A percentile compares a stretch with the other conserved stretches of the same genome.
phyloP scores from a whole-genome alignment of 495 filamentous ascomycete genomes.

The Penicillium mononematosum region DNA sequence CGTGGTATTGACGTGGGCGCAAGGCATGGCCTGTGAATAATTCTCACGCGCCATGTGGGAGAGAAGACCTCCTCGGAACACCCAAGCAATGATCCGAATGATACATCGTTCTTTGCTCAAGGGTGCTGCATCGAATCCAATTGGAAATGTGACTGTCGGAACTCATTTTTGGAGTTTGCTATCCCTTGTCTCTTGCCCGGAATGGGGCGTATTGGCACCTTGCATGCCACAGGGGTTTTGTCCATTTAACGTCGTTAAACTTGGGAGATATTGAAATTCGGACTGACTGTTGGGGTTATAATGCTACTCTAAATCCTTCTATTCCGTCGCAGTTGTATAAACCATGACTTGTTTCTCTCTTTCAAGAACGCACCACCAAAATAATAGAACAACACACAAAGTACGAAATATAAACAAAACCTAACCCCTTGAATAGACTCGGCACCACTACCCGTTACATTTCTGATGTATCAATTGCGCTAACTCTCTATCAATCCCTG shows the following conservation, averaged over 20 bases:
- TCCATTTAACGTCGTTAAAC: background rate
- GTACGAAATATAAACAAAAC: background rate
- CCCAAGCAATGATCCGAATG: constrained; percentile 9
- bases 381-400: background rate
- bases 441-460: background rate
- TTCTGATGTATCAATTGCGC: constrained; percentile 10
- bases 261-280: background rate
- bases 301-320: background rate
- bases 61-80: background rate
- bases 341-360: background rate
- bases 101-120: constrained; percentile 24
- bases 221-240: constrained; percentile 27
- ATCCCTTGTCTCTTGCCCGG: constrained; percentile 23
- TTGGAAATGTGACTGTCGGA: constrained; percentile 11
- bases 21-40: constrained; percentile 24
- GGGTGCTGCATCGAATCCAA: background rate
- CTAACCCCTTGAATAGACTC: constrained; percentile 2
- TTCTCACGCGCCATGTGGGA: constrained; percentile 23
- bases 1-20: constrained; percentile 26
- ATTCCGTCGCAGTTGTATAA: background rate
- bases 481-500: background rate
- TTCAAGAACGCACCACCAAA: background rate
- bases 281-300: background rate
- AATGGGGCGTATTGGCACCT: constrained; percentile 27
- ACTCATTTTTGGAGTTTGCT: background rate